Percentiles rank a stretch among this genome's conserved stretches.
Evolutionary conservation across 345 rosid genomes (phyloP).

Genomic region (Corchorus olitorius): DNA sequence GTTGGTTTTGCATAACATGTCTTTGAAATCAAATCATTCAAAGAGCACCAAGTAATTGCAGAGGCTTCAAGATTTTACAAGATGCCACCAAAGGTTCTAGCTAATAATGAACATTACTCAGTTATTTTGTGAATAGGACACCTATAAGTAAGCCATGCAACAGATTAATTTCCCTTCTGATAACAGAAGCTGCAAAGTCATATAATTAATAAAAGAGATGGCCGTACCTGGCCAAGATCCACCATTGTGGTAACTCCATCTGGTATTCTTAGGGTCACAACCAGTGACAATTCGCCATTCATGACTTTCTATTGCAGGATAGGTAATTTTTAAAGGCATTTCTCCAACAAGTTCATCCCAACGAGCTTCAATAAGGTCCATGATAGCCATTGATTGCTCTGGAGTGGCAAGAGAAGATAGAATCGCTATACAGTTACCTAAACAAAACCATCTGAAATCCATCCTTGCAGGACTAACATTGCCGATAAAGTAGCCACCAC

Average conservation of each 20-base stretch:
- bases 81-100: neutral
- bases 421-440: constrained; percentile 63
- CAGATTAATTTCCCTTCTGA: neutral
- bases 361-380: constrained; percentile 69
- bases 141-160: neutral
- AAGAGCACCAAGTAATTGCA: neutral
- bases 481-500: constrained; percentile 70
- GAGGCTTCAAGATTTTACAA: neutral
- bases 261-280: constrained; percentile 67
- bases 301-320: constrained; percentile 63
- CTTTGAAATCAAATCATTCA: neutral
- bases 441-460: constrained; percentile 71
- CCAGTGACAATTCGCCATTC: constrained; percentile 71
- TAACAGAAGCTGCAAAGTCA: neutral
- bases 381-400: constrained; percentile 66
- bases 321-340: constrained; percentile 63
- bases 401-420: constrained; percentile 59
- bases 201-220: constrained; percentile 9
- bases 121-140: neutral
- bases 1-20: neutral
- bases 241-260: constrained; percentile 77
- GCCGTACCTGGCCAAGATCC: constrained; percentile 76
- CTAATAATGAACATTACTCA: neutral
- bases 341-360: constrained; percentile 80
- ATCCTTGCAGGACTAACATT: constrained; percentile 73